Base-by-base conservation (phyloP, 345 rosid genomes). In the Lepidium africanum region DNA sequence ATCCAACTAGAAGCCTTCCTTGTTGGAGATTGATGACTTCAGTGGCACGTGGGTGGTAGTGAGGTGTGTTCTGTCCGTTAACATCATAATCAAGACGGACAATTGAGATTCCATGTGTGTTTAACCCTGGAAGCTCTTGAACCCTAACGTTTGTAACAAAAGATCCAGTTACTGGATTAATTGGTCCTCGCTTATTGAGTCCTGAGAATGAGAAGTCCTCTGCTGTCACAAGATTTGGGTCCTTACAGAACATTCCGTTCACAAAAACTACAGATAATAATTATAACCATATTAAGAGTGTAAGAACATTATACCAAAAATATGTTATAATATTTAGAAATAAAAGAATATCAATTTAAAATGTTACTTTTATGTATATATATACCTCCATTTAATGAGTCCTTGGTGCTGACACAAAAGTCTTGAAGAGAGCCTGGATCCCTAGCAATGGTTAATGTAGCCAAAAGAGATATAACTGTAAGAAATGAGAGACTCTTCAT, bases 21-120 rank as follows among this genome's bases (percentile, higher is more conserved):
- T 73, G 15, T 8, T 35, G 17, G 33, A 74, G 58, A 12, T 36
- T 23, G 40, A 74, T 35, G 40, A 60, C 25, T 58, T 73, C 77
- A 3, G 73, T 54, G 36, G 77, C 77, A 66, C 77, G 77, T 32
- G 77, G 77, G 13, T 73, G 77, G 1, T 58, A 58, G 56, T 73
- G 77, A 19, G 77, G 77, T 2, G 77, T 67, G 65, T 45, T 67
- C 4, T 23, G 46, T 5, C 78, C 73, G 6, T 45, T 12, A 2
- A 19, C 27, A 21, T 25, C 62, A 32, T 60, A 70, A n/a, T 70
- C 75, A 5, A 60, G 23, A 25, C 75, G 75, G 14, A 38, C 74
- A 40, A 70, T 14, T 11, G 74, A 61, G 59, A 70, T 60, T 35
- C 75, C 75, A 50, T 61, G 75, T 5, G 75, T 70, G 67, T 70